Base-by-base conservation (phyloP, 2,329 filamentous ascomycete species). In the Apiospora phragmitis region DNA sequence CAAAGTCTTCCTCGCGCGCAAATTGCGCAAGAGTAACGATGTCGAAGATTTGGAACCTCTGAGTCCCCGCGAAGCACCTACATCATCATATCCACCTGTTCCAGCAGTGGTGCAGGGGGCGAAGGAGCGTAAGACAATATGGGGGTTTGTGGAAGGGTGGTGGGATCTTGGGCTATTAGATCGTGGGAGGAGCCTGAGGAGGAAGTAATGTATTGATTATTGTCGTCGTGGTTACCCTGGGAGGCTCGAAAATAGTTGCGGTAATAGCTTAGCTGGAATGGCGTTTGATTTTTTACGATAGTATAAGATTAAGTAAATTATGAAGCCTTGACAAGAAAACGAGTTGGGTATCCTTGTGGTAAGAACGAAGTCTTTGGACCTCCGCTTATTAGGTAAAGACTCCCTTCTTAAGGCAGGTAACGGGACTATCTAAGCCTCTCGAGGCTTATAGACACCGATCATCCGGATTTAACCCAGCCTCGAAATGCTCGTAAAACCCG, bases 111-210 rank as follows among this genome's bases (percentile, higher is more conserved):
- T 55, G 3, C 75, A 73, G 47, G 71, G 69, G 26, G 81, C 79
- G 69, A 80, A 81, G 41, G 82, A 80, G 74, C 81, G 85, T 9
- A 85, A 80, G 79, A 88, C 86, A 0, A 77, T 88, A 29, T 79
- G 86, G 72, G 80, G 84, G 49, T 79, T 83, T 26, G 80, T 88
- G 38, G 85, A 87, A 55, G 86, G 86, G 6, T 88, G 86, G 86
- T 88, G 86, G 86, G 86, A 88, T 77, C 77, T 88, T 69, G 84
- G 82, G 4, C 75, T 88, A 69, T 73, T 88, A 69, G 85, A 81
- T 43, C 74, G 79, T 24, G 73, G 86, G 35, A 85, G 80, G 77
- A 81, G 85, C 71, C 66, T 77, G 42, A 75, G 74, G 66, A 72
- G 72, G 5, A 75, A 72, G 55, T 49, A 51, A 67, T 42, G 5